These are phyloP conservation scores for Eucalyptus dawsonii DNA, from an alignment of 345 rosid species.

Conservation along the genomic window DNA sequence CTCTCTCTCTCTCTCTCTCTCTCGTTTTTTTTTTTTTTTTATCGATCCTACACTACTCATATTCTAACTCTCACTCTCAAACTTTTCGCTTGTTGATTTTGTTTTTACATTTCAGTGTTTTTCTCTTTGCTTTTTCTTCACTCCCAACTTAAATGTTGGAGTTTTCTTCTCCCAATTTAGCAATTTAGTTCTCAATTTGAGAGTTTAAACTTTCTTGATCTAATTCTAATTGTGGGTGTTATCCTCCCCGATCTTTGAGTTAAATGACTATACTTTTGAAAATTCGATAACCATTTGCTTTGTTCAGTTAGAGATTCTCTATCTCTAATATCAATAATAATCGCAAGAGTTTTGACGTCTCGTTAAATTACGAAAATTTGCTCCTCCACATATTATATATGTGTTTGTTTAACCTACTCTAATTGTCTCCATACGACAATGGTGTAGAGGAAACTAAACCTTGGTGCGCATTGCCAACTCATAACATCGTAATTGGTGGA, in stretches of 20 bases:
- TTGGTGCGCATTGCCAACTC: too few relatives aligned
- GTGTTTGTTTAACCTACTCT: not conserved
- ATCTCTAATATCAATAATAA: too few relatives aligned
- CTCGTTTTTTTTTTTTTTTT: too few relatives aligned
- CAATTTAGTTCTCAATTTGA: not conserved
- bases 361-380: too few relatives aligned
- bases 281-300: accelerated
- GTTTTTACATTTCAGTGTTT: not conserved
- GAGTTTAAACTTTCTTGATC: not conserved
- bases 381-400: accelerated
- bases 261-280: accelerated
- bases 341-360: accelerated
- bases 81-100: too few relatives aligned
- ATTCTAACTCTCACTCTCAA: too few relatives aligned
- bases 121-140: too few relatives aligned
- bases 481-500: too few relatives aligned
- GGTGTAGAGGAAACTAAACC: too few relatives aligned
- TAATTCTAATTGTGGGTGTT: too few relatives aligned
- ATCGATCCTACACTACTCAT: too few relatives aligned
- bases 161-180: not conserved
- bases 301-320: accelerated
- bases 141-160: not conserved
- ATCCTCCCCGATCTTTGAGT: not conserved
- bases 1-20: not conserved
- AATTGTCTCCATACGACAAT: too few relatives aligned